Percentiles rank a stretch among this genome's conserved stretches.
These are phyloP conservation scores for Biscogniauxia sp. DNA, from an alignment of 2,329 filamentous ascomycete species.

Conservation along the genomic window DNA sequence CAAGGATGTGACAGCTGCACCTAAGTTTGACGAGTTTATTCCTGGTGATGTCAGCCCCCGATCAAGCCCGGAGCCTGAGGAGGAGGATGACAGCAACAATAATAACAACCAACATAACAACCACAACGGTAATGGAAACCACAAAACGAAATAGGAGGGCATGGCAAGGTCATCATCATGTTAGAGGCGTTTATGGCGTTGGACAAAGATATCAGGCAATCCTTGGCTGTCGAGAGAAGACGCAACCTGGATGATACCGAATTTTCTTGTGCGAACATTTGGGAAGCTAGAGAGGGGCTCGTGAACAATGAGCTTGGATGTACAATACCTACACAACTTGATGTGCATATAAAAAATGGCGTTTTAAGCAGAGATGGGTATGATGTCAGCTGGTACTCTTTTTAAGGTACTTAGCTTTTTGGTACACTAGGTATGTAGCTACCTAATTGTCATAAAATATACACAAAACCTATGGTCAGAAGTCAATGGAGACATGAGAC, in stretches of 20 bases:
- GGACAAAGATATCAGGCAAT: slow-evolving; percentile 8
- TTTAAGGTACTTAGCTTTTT: too few relatives aligned
- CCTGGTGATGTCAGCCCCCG: slow-evolving; percentile 57
- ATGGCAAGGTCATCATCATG: slow-evolving; percentile 2
- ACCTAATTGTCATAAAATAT: too few relatives aligned
- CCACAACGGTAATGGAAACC: slow-evolving; percentile 19
- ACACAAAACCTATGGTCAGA: too few relatives aligned
- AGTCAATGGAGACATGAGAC: too few relatives aligned
- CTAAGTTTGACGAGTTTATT: slow-evolving; percentile 75
- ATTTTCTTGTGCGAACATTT: slow-evolving; percentile 6
- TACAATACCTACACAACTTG: slow-evolving; percentile 21
- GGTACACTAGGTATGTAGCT: too few relatives aligned
- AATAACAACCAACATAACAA: slow-evolving; percentile 40
- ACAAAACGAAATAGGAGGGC: slow-evolving; percentile 17
- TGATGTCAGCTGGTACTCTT: neutral
- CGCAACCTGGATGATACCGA: slow-evolving; percentile 23
- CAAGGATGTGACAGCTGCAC: slow-evolving; percentile 57
- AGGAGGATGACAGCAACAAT: slow-evolving; percentile 47
- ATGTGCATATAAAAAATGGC: slow-evolving; percentile 1
- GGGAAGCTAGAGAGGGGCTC: slow-evolving; percentile 5
- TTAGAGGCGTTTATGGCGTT: slow-evolving; percentile 28
- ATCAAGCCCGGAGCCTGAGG: slow-evolving; percentile 60
- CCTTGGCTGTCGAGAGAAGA: slow-evolving; percentile 16
- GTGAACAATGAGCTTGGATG: slow-evolving; percentile 20
- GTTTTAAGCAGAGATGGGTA: neutral